Evolutionary conservation across 768 basidiomycete genomes (phyloP), one percentile per base, ranked within the genome.

Genomic region (Crassisporium funariophilum): DNA sequence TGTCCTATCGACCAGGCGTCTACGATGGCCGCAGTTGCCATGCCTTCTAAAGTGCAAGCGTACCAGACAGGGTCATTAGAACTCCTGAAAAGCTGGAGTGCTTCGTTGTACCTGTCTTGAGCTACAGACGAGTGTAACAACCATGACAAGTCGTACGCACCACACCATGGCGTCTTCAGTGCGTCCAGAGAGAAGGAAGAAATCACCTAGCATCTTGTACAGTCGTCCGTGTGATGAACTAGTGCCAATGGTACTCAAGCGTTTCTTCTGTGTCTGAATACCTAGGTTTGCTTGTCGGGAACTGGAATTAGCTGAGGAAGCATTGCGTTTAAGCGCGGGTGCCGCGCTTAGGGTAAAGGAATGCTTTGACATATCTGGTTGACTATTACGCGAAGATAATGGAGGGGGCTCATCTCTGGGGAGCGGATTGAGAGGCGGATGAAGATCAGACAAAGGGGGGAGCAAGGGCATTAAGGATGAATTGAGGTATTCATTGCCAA

Each of bases 121-220:
- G 46, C 54, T 59, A 39, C 50, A 57, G 23, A 22, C 10, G 19
- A 8, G 36, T 23, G 36, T 41, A 36, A 25, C 29, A 27, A 35
- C 8, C 21, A 41, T 16, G 21, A 41, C 41, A 55, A 50, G 36
- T 34, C 19, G 13, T 33, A 64, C 72, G 41, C 68, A 94, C 91
- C 92, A 92, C 41, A 87, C 75, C 31, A 75, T 69, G 1, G 95
- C 87, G 59, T 98, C 94, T 39, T 83, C 81, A 27, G 82, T 79
- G 52, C 91, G 76, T n/a, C 97, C 95, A 5, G 91, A 79, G 19
- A 98, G 71, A 13, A 98, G 69, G 67, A 88, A 95, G 55, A 97
- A 78, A 64, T 98, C 93, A 1, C 84, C 95, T 11, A 91, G 76
- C 19, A 95, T 77, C 67, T 95, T 98, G 66, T 83, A 88, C 27